Evolutionary conservation across 495 filamentous ascomycete genomes (phyloP), one percentile per base, ranked within the genome.

Genomic region (Astrothelium subdiscretum): DNA sequence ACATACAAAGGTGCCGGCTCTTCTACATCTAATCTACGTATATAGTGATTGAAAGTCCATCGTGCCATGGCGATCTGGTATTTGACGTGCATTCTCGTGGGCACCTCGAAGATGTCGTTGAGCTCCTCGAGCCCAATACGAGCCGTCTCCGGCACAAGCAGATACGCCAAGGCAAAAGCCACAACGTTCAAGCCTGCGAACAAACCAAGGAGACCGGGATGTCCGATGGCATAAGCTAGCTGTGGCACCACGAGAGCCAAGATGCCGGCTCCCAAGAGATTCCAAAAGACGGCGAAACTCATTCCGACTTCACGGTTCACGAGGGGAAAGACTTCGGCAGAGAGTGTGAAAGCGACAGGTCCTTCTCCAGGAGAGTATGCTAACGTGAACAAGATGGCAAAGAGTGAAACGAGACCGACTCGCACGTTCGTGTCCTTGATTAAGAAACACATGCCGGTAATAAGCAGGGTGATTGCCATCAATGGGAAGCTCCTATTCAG

Each of bases 341-440:
- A 84, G 73, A 92, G 91, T 6, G 87, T 85, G 67, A 90, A 92
- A 2, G 90, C 88, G 0, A 92, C 89, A 5, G 90, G 90, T 0
- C 90, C 90, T 68, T 90, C 88, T 29, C 89, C 89, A 2, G 87
- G 85, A 0, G 84, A 87, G 72, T 90, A 91, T 68, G 88, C 88
- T n/a, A 78, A 82, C 48, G 73, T 79, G 68, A 89, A 90, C 20
- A 90, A 64, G 74, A 85, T 90, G 59, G 91, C 73, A 71, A 90
- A 91, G 32, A 87, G 73, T 3, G 87, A 83, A 38, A 92, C 44
- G 12, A 64, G 52, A 12, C 59, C 58, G 5, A 68, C 64, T 1
- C 58, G 57, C 20, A 61, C 58, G 26, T 58, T 58, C 18, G 60
- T 57, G 31, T 26, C 22, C 24, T 38, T 65, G 20, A 70, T 67